Conservation (phyloP, 441 rosid genomes). For the Geranium incanum region DNA sequence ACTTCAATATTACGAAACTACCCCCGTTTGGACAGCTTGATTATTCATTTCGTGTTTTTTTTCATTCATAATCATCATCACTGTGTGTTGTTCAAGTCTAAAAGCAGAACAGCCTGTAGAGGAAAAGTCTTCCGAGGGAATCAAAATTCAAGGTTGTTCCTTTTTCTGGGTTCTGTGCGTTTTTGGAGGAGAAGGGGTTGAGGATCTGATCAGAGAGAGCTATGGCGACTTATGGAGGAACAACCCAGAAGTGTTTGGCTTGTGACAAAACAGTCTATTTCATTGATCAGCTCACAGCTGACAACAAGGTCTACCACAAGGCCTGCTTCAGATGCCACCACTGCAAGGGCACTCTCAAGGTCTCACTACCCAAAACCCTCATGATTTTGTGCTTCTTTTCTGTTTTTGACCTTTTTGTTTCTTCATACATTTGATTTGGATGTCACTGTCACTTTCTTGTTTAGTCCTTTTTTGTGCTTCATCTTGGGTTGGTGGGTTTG, state of each 20-base stretch:
- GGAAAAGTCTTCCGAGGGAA: neutral
- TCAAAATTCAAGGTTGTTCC: neutral
- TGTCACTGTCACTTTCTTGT: neutral
- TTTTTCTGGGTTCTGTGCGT: neutral
- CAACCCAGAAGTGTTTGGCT: conserved; percentile 11
- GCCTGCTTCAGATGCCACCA: conserved; percentile 30
- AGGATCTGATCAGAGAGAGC: neutral
- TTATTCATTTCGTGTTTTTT: neutral
- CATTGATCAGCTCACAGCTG: conserved; percentile 27
- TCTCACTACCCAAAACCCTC: neutral
- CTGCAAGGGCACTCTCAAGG: conserved; percentile 28
- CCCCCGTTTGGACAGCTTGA: neutral
- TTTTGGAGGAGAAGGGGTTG: neutral
- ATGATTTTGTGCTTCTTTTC: neutral
- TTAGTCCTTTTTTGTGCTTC: neutral
- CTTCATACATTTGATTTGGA: neutral
- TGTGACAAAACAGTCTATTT: conserved; percentile 24
- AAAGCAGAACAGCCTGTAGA: neutral
- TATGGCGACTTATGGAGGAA: neutral
- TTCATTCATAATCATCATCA: neutral
- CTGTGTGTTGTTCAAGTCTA: neutral
- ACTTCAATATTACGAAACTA: neutral
- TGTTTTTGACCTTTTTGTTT: conserved; percentile 3
- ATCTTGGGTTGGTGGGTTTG: neutral
- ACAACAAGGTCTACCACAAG: conserved; percentile 22